Evolutionary conservation across 208 protist species (phyloP).

Genomic region (Trypanosoma vivax): DNA sequence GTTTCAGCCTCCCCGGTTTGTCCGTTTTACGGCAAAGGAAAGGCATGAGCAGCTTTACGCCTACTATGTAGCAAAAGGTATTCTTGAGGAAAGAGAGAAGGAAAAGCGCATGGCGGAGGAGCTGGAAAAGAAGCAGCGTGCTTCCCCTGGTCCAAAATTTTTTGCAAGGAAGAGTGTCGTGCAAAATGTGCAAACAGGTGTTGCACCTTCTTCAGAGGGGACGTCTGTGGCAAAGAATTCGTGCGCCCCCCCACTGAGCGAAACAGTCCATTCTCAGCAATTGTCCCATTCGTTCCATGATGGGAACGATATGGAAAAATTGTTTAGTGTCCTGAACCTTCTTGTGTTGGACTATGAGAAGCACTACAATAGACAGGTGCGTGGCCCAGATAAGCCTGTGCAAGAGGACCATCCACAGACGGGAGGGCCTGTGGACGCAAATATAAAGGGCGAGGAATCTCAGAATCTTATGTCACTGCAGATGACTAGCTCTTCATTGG

Average conservation of each 20-base stretch:
- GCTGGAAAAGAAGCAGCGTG: neutral
- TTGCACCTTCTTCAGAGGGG: neutral
- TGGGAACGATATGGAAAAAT: neutral
- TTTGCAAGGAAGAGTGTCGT: neutral
- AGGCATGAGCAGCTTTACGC: slow-evolving; percentile 13
- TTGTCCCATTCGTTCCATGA: no score
- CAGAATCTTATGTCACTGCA: no score
- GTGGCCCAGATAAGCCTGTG: neutral
- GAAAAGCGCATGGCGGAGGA: neutral
- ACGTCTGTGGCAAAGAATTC: neutral
- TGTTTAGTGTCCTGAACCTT: slow-evolving; percentile 3
- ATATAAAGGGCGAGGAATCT: no score
- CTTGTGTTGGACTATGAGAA: slow-evolving; percentile 15
- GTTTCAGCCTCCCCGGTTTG: no score
- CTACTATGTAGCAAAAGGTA: slow-evolving; percentile 11
- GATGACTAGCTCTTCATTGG: no score
- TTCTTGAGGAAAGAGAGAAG: neutral
- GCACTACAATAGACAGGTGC: slow-evolving; percentile 2
- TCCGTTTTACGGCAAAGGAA: slow-evolving; percentile 8
- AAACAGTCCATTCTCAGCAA: no score
- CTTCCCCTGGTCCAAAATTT: neutral
- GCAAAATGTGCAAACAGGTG: neutral
- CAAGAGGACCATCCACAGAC: no score
- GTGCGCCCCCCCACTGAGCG: no score
- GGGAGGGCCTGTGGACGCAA: no score